Percentiles rank a stretch among this genome's conserved stretches.
phyloP scores from a whole-genome alignment of 495 filamentous ascomycete genomes.

The Choiromyces venosus region DNA sequence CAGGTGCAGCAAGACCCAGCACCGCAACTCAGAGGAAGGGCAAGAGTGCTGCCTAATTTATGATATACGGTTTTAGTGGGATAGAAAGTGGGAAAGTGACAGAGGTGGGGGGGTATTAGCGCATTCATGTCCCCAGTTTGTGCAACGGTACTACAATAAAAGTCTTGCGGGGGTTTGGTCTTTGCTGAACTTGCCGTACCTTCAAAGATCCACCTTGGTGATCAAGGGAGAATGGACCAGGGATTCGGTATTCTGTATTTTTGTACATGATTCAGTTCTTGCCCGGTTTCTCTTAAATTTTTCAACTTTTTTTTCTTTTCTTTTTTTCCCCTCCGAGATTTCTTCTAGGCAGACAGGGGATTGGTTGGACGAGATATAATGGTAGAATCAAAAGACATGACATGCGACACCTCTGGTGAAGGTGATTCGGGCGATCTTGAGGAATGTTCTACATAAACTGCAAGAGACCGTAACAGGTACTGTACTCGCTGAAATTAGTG shows the following conservation, averaged over 20 bases:
- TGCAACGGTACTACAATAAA: background rate
- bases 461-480: background rate
- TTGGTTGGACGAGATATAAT: background rate
- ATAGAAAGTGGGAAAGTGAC: background rate
- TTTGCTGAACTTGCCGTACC: background rate
- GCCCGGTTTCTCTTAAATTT: background rate
- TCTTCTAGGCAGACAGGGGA: background rate
- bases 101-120: background rate
- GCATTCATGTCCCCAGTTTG: background rate
- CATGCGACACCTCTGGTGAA: background rate
- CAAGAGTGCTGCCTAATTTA: slow-evolving; percentile 13
- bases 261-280: background rate
- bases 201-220: background rate
- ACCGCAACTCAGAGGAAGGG: slow-evolving; percentile 12
- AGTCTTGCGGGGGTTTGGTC: background rate
- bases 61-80: background rate
- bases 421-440: background rate
- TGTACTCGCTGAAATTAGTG: background rate
- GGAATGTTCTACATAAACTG: background rate
- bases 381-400: background rate
- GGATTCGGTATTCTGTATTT: background rate
- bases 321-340: background rate
- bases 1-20: background rate
- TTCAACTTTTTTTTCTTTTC: background rate
- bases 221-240: background rate